A percentile compares a stretch with the other conserved stretches of the same genome.
phyloP scores from a whole-genome alignment of 371 early-diverging fungal species.

The Actinomortierella wolfii region DNA sequence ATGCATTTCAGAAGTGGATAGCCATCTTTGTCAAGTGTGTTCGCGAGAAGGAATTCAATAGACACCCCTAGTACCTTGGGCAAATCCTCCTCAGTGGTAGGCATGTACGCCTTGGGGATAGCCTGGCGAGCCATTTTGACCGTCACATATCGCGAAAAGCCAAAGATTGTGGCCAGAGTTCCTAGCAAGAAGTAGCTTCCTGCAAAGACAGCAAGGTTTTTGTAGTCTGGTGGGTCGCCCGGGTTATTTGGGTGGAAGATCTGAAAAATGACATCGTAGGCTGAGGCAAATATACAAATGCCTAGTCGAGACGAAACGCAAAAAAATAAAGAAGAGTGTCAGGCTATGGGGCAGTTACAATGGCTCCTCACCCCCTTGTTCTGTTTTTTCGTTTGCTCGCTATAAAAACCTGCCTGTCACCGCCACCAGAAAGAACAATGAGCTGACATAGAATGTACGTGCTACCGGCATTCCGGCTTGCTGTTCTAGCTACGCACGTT shows the following conservation, averaged over 20 bases:
- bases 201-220: constrained; percentile 60
- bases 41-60: no score
- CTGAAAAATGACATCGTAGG: constrained; percentile 66
- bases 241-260: constrained; percentile 44
- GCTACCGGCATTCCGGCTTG: no score
- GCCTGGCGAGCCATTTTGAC: constrained; percentile 60
- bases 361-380: neutral
- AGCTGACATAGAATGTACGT: constrained; percentile 42
- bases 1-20: neutral
- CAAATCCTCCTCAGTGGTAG: constrained; percentile 66
- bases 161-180: constrained; percentile 51
- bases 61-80: constrained; percentile 65
- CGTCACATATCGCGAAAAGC: constrained; percentile 61
- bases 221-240: constrained; percentile 53
- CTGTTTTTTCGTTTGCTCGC: no score
- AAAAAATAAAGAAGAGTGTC: neutral
- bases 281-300: constrained; percentile 62
- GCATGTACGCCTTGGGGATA: constrained; percentile 74
- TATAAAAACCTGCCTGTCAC: constrained; percentile 25
- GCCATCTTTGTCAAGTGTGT: no score
- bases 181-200: constrained; percentile 61
- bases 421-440: constrained; percentile 45
- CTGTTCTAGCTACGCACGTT: no score
- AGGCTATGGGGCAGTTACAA: neutral
- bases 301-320: constrained; percentile 36